A percentile compares a stretch with the other conserved stretches of the same genome.
These are phyloP conservation scores for Hordeum pubiflorum DNA, from an alignment of 202 grass and related monocot genomes.

Conservation along the genomic window DNA sequence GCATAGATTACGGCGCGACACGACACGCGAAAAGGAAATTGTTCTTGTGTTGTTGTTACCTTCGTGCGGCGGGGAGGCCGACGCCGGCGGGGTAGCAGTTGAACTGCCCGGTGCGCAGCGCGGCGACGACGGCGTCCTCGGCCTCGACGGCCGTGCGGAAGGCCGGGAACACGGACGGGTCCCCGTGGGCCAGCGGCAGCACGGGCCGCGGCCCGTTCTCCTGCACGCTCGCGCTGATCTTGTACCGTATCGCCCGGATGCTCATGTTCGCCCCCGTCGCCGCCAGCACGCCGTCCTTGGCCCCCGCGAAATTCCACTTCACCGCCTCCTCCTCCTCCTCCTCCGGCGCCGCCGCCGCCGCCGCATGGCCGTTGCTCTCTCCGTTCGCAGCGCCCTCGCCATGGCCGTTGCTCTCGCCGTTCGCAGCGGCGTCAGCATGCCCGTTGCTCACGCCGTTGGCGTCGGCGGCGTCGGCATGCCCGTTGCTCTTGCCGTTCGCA, in stretches of 20 bases:
- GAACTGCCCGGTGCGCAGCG: conserved; percentile 35
- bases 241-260: conserved; percentile 49
- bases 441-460: not conserved
- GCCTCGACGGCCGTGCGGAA: conserved; percentile 43
- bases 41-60: not conserved
- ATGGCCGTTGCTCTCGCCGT: not conserved
- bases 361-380: not conserved
- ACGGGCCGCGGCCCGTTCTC: conserved; percentile 32
- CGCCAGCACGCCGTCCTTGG: conserved; percentile 11
- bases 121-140: conserved; percentile 47
- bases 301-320: conserved; percentile 31
- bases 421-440: not conserved
- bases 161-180: conserved; percentile 46
- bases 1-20: not conserved
- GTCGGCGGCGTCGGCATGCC: too few species aligned
- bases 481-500: not conserved
- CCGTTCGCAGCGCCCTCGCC: not conserved
- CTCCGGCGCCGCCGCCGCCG: not conserved
- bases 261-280: conserved; percentile 23
- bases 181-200: conserved; percentile 53
- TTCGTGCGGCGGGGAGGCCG: conserved; percentile 42
- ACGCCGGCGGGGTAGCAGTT: conserved; percentile 59
- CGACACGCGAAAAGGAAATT: too few species aligned
- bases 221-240: conserved; percentile 41
- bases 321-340: too few species aligned